Base-by-base conservation (phyloP, 108 stramenopile genomes). In the Pseudonitzschia multistriata region DNA sequence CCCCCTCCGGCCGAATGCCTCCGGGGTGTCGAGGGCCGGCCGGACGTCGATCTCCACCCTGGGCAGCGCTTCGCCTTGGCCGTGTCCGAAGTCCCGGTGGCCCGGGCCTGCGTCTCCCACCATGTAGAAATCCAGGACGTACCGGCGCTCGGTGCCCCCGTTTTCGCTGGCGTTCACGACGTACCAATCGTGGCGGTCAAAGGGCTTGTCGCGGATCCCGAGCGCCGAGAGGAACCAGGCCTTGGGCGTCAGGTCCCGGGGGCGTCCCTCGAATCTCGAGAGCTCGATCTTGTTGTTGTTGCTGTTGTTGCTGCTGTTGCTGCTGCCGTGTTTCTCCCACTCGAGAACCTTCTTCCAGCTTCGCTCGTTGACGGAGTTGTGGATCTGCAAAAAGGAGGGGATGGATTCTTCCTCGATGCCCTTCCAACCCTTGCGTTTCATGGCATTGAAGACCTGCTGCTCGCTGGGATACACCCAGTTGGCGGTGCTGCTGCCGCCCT, bases 121-220 rank as follows among this genome's bases (percentile, higher is more conserved):
- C 72, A 92, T 82, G 77, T 97, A 97, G 74, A 94, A 97, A 80
- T 98, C 96, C 77, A 98, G 92, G 30, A 98, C 95, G 79, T 98
- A 98, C 62, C 98, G 87, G 62, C 85, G 73, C 8, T 72, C 8
- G 42, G 40, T 76, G 68, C 0, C 73, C 80, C 21, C 74, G 66
- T 5, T 45, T 3, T 45, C 8, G 42, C 8, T 8, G 1, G 61
- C 66, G 74, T 81, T 74, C 35, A 89, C 87, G 36, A 97, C 92
- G 73, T 94, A 94, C 98, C 98, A 98, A 78, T 98, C 98, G 73
- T 98, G 98, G 33, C 98, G 77, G 86, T 98, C 98, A 82, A 98
- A 98, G 17, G 97, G 97, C 55, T 80, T 81, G 21, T 81, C 71
- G 57, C 90, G 85, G 72, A 91, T 88, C 4, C 89, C 66, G 7